Evolutionary conservation across 306 rosid species (phyloP).

Genomic region (Dicorynia guianensis): DNA sequence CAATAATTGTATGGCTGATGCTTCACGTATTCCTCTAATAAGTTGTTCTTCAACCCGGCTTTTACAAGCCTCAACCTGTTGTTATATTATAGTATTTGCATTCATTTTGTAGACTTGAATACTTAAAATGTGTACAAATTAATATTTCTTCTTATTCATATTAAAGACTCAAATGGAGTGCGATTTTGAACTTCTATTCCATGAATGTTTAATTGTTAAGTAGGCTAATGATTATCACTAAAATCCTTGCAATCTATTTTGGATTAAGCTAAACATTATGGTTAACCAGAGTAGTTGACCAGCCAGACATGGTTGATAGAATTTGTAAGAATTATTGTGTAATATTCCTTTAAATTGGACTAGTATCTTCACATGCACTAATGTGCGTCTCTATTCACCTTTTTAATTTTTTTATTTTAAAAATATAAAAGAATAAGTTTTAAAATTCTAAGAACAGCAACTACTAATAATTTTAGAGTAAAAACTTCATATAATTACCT

Average conservation of each 20-base stretch:
- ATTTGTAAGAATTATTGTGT: constrained; percentile 19
- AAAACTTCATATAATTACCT: too few relatives aligned
- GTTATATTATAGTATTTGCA: neutral
- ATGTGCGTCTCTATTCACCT: too few relatives aligned
- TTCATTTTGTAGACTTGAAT: neutral
- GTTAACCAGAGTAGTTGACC: constrained; percentile 23
- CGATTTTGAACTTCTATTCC: neutral
- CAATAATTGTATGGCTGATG: constrained; percentile 5
- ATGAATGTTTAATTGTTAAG: constrained; percentile 16
- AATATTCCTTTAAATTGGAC: too few relatives aligned
- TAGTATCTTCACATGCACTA: too few relatives aligned
- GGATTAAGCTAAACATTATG: constrained; percentile 34
- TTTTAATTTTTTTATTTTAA: too few relatives aligned
- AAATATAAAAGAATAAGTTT: too few relatives aligned
- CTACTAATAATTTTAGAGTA: too few relatives aligned
- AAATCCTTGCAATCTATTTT: constrained; percentile 27
- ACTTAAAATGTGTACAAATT: neutral
- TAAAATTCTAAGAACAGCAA: too few relatives aligned
- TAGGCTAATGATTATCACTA: constrained; percentile 11
- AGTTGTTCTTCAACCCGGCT: neutral
- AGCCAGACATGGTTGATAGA: constrained; percentile 1
- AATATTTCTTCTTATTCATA: constrained; percentile 4
- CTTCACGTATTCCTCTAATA: neutral
- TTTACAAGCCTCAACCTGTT: neutral
- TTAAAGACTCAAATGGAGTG: neutral